These are phyloP conservation scores for Aspergillus sojae DNA, from an alignment of 2,329 filamentous ascomycete species.

Conservation along the genomic window DNA sequence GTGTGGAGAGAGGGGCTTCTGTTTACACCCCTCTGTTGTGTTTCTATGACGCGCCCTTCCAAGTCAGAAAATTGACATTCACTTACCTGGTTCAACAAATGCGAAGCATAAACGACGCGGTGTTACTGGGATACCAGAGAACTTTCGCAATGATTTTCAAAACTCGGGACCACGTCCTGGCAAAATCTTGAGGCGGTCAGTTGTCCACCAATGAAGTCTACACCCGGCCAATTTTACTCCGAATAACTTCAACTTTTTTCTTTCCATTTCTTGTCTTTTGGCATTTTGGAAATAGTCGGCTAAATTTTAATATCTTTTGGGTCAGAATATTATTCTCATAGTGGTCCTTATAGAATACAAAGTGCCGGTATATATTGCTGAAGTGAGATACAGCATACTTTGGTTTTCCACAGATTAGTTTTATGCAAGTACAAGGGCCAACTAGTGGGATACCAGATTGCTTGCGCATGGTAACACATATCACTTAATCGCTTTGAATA, in stretches of 20 bases:
- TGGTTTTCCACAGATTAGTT: neutral
- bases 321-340: neutral
- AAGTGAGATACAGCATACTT: neutral
- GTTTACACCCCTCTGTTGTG: conserved; percentile 5
- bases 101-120: conserved; percentile 6
- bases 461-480: neutral
- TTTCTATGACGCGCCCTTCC: conserved; percentile 10
- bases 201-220: neutral
- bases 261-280: neutral
- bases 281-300: neutral
- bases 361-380: neutral
- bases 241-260: neutral
- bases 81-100: conserved; percentile 14
- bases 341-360: neutral
- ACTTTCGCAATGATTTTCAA: conserved; percentile 17
- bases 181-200: conserved; percentile 23
- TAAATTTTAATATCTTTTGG: neutral
- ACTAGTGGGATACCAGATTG: neutral
- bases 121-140: neutral
- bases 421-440: neutral
- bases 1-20: neutral
- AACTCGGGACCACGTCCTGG: conserved; percentile 18
- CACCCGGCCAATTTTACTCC: neutral
- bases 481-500: neutral
- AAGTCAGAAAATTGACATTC: conserved; percentile 8